Evolutionary conservation across 2,329 filamentous ascomycete species (phyloP), one percentile per base, ranked within the genome.

Genomic region (Sporothrix pseudoabietina): DNA sequence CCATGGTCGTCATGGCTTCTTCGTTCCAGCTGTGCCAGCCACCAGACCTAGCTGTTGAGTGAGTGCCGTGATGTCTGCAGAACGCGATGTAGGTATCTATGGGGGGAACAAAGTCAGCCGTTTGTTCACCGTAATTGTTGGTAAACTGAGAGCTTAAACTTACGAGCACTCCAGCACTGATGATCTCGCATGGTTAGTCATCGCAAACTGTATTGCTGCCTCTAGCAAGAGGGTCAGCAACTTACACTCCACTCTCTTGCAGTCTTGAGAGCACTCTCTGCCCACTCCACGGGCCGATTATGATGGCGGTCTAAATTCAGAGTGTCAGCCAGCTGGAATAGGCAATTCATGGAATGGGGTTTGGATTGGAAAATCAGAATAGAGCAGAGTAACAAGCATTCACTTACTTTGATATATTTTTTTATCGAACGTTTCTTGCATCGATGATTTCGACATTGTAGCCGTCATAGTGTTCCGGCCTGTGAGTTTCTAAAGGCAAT

Each of bases 21-120:
- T 61, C 57, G 57, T 61, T 61, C 57, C 57, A 61, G 57, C 30
- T 61, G 57, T 61, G 57, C 14, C 30, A 61, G 12, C 30, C 57
- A 39, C 2, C 30, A 3, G 30, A 16, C 4, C 35, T 52, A n/a
- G 19, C 26, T 35, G 55, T 61, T 14, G 16, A 19, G 57, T 61
- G 30, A 7, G 12, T n/a, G 30, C 57, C 57, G 14, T 35, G 14
- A 19, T 61, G 19, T 35, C 30, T 61, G 57, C 57, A 61, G 14
- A 61, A 61, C 30, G 57, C 57, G 14, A 61, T 61, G 14, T 61
- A 61, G 57, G 57, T 61, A 9, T 16, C 55, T 59, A 32, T 32
- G 55, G 55, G 16, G n/a, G 49, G 22, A 7, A 54, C 6, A 54
- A 54, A 57, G 54, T 57, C 54, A 57, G 54, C 30, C 54, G 9